Evolutionary conservation across 164 flowering plant species (phyloP).

Genomic region (Liquidambar formosana): DNA sequence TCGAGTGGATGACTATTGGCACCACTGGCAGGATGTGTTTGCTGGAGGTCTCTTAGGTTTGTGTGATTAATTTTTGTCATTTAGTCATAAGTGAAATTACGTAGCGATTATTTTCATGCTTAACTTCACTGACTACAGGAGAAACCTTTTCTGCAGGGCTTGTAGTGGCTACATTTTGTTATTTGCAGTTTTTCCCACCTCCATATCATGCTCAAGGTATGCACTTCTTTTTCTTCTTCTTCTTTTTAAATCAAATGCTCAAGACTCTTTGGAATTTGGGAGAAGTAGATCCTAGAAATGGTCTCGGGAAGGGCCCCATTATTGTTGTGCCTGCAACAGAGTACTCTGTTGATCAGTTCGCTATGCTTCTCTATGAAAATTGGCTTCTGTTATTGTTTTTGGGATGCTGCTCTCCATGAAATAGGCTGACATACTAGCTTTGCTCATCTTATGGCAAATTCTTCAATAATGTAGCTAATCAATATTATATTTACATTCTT

Average conservation of each 20-base stretch:
- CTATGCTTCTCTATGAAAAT: no score
- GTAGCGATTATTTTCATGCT: not conserved
- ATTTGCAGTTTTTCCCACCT: constrained; percentile 65
- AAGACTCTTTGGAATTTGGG: not conserved
- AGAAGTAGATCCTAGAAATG: not conserved
- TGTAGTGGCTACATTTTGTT: constrained; percentile 47
- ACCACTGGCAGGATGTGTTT: constrained; percentile 85
- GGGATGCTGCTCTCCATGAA: no score
- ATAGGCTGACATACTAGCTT: no score
- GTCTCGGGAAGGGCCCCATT: not conserved
- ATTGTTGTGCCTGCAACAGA: no score
- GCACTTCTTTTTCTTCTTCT: not conserved
- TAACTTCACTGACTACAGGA: not conserved
- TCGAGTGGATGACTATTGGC: constrained; percentile 83
- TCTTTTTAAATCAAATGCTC: not conserved
- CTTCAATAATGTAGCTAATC: no score
- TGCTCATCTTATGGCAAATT: no score
- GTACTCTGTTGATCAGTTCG: no score
- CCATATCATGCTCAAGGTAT: constrained; percentile 56
- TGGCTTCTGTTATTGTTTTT: no score
- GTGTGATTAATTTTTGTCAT: constrained; percentile 1
- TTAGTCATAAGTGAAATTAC: not conserved
- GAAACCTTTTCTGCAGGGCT: constrained; percentile 38
- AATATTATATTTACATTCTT: no score
- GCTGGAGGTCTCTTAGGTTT: constrained; percentile 73